A percentile compares a stretch with the other conserved stretches of the same genome.
Conservation (phyloP, 2,329 filamentous ascomycete genomes). For the Cadophora sp. region DNA sequence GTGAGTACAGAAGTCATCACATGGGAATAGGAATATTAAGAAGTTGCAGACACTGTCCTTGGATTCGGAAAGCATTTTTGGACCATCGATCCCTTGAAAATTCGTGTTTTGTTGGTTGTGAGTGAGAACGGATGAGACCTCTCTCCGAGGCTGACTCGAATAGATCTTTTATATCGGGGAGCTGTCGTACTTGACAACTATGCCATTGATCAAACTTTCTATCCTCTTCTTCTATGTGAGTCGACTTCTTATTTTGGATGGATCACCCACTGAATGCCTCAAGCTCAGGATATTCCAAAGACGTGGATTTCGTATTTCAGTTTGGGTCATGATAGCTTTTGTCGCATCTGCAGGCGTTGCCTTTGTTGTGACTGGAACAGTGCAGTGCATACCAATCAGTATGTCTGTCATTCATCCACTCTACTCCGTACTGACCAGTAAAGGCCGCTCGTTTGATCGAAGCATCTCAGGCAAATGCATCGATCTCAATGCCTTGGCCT, state of each 20-base stretch:
- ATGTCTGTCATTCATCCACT: not conserved
- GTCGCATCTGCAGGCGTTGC: not conserved
- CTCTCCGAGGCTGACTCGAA: not conserved
- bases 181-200: not conserved
- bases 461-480: not conserved
- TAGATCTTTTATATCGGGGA: constrained; percentile 4
- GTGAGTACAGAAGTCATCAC: not conserved
- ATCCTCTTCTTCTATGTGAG: constrained; percentile 8
- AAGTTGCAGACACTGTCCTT: not conserved
- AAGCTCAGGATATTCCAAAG: not conserved
- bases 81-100: not conserved
- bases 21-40: not conserved
- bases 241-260: too few relatives aligned
- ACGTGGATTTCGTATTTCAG: not conserved
- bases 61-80: constrained; percentile 5
- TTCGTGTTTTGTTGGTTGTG: not conserved
- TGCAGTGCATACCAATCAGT: constrained; percentile 5
- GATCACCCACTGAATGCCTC: not conserved
- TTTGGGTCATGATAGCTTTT: not conserved
- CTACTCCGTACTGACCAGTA: not conserved
- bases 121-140: not conserved
- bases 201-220: not conserved
- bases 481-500: not conserved
- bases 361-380: not conserved
- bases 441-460: not conserved